Percentiles rank a stretch among this genome's conserved stretches.
Conservation (phyloP, 306 rosid genomes). For the Glycine soja region DNA sequence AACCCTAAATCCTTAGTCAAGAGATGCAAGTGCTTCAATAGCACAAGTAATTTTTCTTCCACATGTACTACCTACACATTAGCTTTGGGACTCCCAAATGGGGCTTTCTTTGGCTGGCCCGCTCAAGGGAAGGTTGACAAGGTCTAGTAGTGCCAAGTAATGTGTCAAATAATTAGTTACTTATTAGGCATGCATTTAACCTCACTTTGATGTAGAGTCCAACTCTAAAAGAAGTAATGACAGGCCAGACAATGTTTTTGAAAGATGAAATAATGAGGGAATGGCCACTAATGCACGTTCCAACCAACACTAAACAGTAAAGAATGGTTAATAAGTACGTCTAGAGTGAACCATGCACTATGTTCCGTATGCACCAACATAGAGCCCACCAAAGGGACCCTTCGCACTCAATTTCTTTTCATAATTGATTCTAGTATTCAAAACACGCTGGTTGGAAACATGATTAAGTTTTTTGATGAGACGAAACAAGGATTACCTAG, state of each 20-base stretch:
- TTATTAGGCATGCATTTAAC: constrained; percentile 14
- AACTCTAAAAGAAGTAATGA: background rate
- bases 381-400: constrained; percentile 13
- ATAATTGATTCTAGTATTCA: background rate
- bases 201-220: background rate
- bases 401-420: background rate
- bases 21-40: no score
- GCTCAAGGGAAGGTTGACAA: background rate
- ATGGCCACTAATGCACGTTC: background rate
- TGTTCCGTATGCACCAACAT: constrained; percentile 6
- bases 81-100: no score
- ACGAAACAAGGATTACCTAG: background rate
- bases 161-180: background rate
- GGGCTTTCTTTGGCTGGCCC: no score
- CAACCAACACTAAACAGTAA: background rate
- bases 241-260: background rate
- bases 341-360: background rate
- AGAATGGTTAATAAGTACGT: background rate
- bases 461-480: background rate
- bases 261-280: constrained; percentile 3
- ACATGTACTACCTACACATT: no score
- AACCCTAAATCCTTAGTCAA: no score
- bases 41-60: no score
- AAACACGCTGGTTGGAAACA: background rate
- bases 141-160: background rate